phyloP scores from a whole-genome alignment of 495 filamentous ascomycete genomes.

The Aspergillus biplanus region DNA sequence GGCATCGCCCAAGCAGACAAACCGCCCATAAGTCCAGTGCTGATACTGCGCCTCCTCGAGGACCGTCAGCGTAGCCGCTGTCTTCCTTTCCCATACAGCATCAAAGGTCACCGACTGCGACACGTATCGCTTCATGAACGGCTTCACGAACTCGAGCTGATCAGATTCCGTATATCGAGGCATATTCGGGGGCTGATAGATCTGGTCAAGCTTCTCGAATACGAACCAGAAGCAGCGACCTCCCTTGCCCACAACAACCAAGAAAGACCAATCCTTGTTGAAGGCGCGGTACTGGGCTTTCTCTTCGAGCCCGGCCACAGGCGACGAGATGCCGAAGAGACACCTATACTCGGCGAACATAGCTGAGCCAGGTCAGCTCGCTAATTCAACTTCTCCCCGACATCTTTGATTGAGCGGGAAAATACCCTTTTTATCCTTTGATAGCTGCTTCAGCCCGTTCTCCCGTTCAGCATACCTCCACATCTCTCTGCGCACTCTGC shows the following conservation, averaged over 20 bases:
- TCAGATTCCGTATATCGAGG: constrained; percentile 8
- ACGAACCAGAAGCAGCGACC: constrained; percentile 9
- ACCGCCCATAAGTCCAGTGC: constrained; percentile 9
- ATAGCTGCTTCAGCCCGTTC: background rate
- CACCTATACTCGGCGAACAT: constrained; percentile 6
- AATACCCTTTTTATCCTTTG: background rate
- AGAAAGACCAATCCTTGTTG: background rate
- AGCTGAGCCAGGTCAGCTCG: background rate
- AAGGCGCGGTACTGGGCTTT: background rate
- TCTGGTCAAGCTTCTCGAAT: constrained; percentile 6
- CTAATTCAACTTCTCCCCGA: background rate
- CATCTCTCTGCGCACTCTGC: constrained; percentile 37
- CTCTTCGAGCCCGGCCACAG: background rate
- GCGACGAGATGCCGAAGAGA: constrained; percentile 10
- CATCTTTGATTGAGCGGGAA: background rate
- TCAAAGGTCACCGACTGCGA: background rate
- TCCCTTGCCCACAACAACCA: background rate
- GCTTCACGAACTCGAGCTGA: background rate
- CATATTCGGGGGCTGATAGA: background rate
- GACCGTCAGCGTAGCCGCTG: background rate
- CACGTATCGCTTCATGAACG: background rate
- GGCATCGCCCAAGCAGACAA: constrained; percentile 11
- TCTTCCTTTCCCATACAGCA: background rate
- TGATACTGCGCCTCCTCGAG: constrained; percentile 9
- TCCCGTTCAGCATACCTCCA: background rate